Conservation (phyloP, 176 grass and related monocot species). For the Pontederia paniculata region DNA sequence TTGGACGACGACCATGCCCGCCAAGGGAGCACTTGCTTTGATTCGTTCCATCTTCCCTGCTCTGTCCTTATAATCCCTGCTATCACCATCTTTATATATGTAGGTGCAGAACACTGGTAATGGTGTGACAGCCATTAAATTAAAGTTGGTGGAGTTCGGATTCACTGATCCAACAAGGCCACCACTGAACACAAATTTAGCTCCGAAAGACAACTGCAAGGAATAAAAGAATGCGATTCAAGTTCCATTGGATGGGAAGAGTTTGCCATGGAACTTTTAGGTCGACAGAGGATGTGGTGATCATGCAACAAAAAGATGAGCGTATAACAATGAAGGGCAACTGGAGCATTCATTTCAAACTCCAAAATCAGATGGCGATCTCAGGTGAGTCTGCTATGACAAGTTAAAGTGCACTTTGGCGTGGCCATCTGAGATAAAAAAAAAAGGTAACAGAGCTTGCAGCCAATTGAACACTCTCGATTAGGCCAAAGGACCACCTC, state of each 20-base stretch:
- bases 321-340: too few relatives aligned
- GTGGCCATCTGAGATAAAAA: too few relatives aligned
- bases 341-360: too few relatives aligned
- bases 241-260: background rate
- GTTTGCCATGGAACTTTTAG: background rate
- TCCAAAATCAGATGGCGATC: too few relatives aligned
- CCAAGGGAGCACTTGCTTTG: conserved; percentile 13
- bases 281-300: too few relatives aligned
- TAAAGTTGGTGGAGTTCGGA: conserved; percentile 11
- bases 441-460: too few relatives aligned
- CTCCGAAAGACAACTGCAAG: background rate
- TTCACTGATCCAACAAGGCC: conserved; percentile 7
- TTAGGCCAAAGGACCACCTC: too few relatives aligned
- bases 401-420: too few relatives aligned
- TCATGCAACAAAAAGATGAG: too few relatives aligned
- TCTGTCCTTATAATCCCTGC: background rate
- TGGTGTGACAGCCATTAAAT: background rate
- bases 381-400: background rate
- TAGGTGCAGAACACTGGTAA: background rate
- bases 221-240: background rate
- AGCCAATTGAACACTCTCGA: too few relatives aligned
- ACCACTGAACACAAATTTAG: background rate
- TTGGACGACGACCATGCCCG: conserved; percentile 9
- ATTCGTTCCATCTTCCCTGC: background rate
- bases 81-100: background rate